phyloP scores from a whole-genome alignment of 345 rosid genomes.

The Excoecaria cochinchinensis region DNA sequence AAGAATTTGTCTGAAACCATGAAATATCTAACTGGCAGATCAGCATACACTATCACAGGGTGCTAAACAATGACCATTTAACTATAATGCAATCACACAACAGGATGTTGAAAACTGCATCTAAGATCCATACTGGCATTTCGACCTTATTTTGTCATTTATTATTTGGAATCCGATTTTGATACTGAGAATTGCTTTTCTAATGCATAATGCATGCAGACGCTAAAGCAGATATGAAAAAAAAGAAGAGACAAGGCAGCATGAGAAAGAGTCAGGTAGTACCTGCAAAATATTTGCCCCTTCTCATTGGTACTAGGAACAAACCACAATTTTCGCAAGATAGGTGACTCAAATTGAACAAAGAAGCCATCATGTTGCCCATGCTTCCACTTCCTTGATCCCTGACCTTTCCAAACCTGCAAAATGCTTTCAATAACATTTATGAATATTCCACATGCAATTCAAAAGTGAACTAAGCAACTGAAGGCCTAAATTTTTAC shows the following conservation, averaged over 20 bases:
- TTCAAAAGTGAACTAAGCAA: not conserved
- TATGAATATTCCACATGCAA: not conserved
- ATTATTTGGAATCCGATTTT: not conserved
- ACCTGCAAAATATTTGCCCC: slow-evolving; percentile 90
- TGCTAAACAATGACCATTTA: too few relatives aligned
- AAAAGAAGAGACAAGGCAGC: not conserved
- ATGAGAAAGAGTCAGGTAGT: not conserved
- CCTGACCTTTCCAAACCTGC: slow-evolving; percentile 98
- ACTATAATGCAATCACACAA: too few relatives aligned
- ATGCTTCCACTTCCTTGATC: slow-evolving; percentile 95
- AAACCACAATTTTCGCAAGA: slow-evolving; percentile 79
- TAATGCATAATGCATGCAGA: not conserved
- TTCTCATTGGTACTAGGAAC: slow-evolving; percentile 75
- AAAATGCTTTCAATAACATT: slow-evolving; percentile 8
- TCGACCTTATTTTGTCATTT: not conserved
- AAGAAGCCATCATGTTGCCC: slow-evolving; percentile 92
- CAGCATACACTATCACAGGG: not conserved
- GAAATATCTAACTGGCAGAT: not conserved
- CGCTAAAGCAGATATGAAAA: not conserved
- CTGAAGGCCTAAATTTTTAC: not conserved
- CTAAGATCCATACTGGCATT: not conserved
- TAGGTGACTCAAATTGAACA: slow-evolving; percentile 80
- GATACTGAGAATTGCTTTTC: not conserved
- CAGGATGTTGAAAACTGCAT: not conserved
- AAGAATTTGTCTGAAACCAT: not conserved